These are phyloP conservation scores for Sclerotinia trifoliorum DNA, from an alignment of 2,329 filamentous ascomycete genomes.

Conservation along the genomic window DNA sequence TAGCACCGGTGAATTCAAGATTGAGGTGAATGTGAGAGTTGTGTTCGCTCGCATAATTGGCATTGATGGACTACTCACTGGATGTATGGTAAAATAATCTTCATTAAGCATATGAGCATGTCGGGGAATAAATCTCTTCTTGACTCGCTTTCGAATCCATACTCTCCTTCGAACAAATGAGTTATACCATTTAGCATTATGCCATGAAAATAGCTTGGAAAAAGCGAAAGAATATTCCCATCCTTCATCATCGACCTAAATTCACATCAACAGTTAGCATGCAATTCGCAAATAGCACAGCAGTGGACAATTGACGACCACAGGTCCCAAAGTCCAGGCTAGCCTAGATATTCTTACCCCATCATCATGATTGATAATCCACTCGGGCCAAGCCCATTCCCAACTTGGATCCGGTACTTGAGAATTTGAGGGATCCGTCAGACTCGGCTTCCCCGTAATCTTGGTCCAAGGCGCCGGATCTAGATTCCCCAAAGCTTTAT, in stretches of 20 bases:
- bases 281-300: not conserved
- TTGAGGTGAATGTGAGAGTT: too few species aligned
- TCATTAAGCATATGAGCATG: slow-evolving; percentile 67
- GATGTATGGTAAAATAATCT: slow-evolving; percentile 79
- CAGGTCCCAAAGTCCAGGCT: not conserved
- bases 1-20: not conserved
- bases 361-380: slow-evolving; percentile 68
- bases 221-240: slow-evolving; percentile 98
- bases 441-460: slow-evolving; percentile 56
- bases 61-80: slow-evolving; percentile 44
- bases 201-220: slow-evolving; percentile 73
- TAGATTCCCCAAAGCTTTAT: slow-evolving; percentile 77
- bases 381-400: slow-evolving; percentile 78
- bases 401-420: slow-evolving; percentile 93
- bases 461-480: slow-evolving; percentile 90
- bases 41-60: not conserved
- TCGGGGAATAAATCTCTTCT: slow-evolving; percentile 49
- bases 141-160: slow-evolving; percentile 81
- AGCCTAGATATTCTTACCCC: slow-evolving; percentile 49
- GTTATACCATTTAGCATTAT: slow-evolving; percentile 87
- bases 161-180: slow-evolving; percentile 88
- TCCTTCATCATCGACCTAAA: slow-evolving; percentile 69
- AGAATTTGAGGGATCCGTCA: slow-evolving; percentile 73
- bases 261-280: not conserved
- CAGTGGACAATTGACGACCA: too few species aligned